phyloP scores from a whole-genome alignment of 2,329 filamentous ascomycete genomes.

The Aspergillus niger region DNA sequence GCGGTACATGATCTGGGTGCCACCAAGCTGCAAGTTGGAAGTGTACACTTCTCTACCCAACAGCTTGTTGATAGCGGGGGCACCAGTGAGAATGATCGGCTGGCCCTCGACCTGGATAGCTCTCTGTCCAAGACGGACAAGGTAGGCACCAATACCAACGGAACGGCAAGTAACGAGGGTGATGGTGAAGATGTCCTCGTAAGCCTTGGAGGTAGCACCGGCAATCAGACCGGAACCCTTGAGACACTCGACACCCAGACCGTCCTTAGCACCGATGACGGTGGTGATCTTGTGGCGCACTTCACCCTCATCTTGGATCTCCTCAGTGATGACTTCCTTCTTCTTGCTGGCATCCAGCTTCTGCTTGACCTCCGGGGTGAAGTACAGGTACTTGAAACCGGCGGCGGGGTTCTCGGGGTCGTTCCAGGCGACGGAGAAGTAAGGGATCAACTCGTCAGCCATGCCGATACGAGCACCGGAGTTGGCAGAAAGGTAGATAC shows the following conservation, averaged over 20 bases:
- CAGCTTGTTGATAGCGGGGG: conserved; percentile 95
- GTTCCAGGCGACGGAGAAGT: conserved; percentile 98
- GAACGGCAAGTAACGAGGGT: conserved; percentile 97
- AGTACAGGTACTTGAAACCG: conserved; percentile 96
- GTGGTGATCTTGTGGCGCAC: conserved; percentile 92
- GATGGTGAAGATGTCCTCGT: conserved; percentile 98
- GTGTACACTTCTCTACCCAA: conserved; percentile 98
- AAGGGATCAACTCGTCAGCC: conserved; percentile 92
- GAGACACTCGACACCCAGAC: conserved; percentile 95
- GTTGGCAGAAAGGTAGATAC: conserved; percentile 97
- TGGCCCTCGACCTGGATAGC: conserved; percentile 98
- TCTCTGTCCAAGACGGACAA: conserved; percentile 96
- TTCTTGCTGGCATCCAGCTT: conserved; percentile 77
- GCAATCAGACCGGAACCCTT: conserved; percentile 97
- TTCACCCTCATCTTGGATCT: conserved; percentile 82
- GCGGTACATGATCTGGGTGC: conserved; percentile 99
- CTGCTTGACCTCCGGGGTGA: conserved; percentile 82
- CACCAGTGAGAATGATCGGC: conserved; percentile 97
- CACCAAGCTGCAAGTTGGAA: conserved; percentile 97
- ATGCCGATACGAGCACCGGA: conserved; percentile 96
- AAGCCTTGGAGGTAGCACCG: conserved; percentile 92
- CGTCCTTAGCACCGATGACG: conserved; percentile 89
- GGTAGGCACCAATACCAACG: conserved; percentile 98
- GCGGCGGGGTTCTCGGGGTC: conserved; percentile 75
- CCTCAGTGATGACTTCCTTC: conserved; percentile 82